Percentiles rank a stretch among this genome's conserved stretches.
phyloP scores from a whole-genome alignment of 2,329 filamentous ascomycete genomes.

The Nakataea oryzae region DNA sequence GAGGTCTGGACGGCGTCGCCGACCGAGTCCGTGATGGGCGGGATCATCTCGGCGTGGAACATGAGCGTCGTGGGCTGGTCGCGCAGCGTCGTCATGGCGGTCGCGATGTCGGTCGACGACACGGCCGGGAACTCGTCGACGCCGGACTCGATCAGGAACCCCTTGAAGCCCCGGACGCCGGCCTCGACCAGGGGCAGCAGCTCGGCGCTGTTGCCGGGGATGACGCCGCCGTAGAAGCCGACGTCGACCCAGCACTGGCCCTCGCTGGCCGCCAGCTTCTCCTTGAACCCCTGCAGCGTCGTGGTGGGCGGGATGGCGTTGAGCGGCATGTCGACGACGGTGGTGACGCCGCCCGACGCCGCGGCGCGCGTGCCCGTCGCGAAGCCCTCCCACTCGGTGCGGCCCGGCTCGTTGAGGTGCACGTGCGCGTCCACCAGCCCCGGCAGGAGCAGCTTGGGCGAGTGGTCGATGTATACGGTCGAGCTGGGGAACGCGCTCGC shows the following conservation, averaged over 20 bases:
- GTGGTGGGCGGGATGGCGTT: conserved; percentile 97
- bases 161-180: conserved; percentile 93
- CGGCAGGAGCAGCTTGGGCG: conserved; percentile 73
- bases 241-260: conserved; percentile 97
- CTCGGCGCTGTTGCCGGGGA: conserved; percentile 78
- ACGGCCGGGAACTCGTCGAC: conserved; percentile 95
- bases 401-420: conserved; percentile 91
- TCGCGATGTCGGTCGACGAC: conserved; percentile 64
- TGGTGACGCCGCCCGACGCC: conserved; percentile 91
- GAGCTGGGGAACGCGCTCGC: conserved; percentile 61
- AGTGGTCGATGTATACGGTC: conserved; percentile 72
- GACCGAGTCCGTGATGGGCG: conserved; percentile 71
- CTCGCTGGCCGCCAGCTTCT: conserved; percentile 74
- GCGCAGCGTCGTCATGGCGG: conserved; percentile 72
- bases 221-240: conserved; percentile 93
- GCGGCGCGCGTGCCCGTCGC: conserved; percentile 88
- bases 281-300: conserved; percentile 68
- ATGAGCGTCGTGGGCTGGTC: conserved; percentile 82
- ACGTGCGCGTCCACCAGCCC: conserved; percentile 95
- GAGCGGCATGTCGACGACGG: conserved; percentile 93
- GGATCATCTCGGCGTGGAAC: conserved; percentile 98
- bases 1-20: conserved; percentile 66
- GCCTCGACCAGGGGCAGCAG: conserved; percentile 71
- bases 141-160: conserved; percentile 92
- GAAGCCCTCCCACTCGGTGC: conserved; percentile 98